A percentile compares a stretch with the other conserved stretches of the same genome.
These are phyloP conservation scores for Penicillium hesseltinei DNA, from an alignment of 2,329 filamentous ascomycete genomes.

Conservation along the genomic window DNA sequence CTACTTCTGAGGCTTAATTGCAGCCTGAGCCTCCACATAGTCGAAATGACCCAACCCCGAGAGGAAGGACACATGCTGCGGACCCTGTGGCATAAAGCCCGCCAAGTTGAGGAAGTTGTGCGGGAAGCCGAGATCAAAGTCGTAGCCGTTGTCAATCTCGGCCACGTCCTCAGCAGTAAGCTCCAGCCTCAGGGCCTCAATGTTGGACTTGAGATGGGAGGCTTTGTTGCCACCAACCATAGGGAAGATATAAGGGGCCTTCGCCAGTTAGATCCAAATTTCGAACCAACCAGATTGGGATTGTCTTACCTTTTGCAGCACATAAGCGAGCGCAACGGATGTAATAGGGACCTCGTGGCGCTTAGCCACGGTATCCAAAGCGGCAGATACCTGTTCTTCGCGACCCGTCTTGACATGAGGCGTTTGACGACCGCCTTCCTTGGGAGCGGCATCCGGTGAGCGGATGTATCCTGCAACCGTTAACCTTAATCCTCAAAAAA, in stretches of 20 bases:
- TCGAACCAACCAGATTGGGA: too few species aligned
- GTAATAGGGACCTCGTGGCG: neutral
- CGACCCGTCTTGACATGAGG: conserved; percentile 9
- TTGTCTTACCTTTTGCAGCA: conserved; percentile 43
- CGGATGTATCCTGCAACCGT: neutral
- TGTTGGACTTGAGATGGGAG: conserved; percentile 53
- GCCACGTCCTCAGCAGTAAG: conserved; percentile 54
- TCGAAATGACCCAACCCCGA: neutral
- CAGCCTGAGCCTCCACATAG: neutral
- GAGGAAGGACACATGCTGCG: neutral
- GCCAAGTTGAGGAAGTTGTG: conserved; percentile 22
- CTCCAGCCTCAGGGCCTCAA: conserved; percentile 51
- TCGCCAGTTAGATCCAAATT: too few species aligned
- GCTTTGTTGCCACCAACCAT: conserved; percentile 52
- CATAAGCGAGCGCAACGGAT: conserved; percentile 49
- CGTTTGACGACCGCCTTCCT: neutral
- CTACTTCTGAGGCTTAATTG: neutral
- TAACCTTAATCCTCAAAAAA: too few species aligned
- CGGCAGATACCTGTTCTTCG: conserved; percentile 17
- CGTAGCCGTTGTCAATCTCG: conserved; percentile 51
- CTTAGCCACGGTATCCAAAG: conserved; percentile 20
- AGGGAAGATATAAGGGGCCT: conserved; percentile 52
- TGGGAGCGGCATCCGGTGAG: neutral
- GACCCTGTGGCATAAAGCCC: neutral
- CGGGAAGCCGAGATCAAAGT: conserved; percentile 59